These are phyloP conservation scores for Emmonsia crescens DNA, from an alignment of 2,329 filamentous ascomycete species.

Conservation along the genomic window DNA sequence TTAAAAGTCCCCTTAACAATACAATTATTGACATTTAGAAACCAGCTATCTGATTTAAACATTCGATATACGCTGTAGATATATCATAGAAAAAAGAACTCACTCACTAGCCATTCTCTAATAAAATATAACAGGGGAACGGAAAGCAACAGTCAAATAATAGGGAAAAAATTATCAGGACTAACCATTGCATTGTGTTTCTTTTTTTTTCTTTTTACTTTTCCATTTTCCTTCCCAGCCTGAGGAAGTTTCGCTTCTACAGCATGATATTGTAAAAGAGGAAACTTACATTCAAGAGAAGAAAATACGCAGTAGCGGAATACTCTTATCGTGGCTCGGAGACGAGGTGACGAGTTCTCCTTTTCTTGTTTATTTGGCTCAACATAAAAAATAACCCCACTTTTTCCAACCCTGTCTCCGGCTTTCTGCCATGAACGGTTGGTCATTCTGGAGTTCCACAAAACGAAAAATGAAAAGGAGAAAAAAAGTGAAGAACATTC, in stretches of 20 bases:
- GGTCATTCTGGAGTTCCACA: neutral
- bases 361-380: neutral
- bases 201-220: neutral
- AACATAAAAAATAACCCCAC: neutral
- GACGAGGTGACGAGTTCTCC: neutral
- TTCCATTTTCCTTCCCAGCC: neutral
- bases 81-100: neutral
- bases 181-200: constrained; percentile 6
- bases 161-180: neutral
- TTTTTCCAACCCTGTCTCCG: neutral
- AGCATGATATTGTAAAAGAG: neutral
- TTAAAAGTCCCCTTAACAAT: no score
- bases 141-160: neutral
- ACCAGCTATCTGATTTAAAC: neutral
- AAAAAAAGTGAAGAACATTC: constrained; percentile 1
- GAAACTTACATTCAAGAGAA: constrained; percentile 10
- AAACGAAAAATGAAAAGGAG: neutral
- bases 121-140: no score
- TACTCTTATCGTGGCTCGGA: neutral
- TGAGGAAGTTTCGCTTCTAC: neutral
- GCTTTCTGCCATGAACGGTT: constrained; percentile 1
- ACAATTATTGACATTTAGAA: neutral
- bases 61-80: neutral
- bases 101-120: no score
- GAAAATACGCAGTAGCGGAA: constrained; percentile 3